These are phyloP conservation scores for Lippia alba DNA, from an alignment of 305 asterid species.

Conservation along the genomic window DNA sequence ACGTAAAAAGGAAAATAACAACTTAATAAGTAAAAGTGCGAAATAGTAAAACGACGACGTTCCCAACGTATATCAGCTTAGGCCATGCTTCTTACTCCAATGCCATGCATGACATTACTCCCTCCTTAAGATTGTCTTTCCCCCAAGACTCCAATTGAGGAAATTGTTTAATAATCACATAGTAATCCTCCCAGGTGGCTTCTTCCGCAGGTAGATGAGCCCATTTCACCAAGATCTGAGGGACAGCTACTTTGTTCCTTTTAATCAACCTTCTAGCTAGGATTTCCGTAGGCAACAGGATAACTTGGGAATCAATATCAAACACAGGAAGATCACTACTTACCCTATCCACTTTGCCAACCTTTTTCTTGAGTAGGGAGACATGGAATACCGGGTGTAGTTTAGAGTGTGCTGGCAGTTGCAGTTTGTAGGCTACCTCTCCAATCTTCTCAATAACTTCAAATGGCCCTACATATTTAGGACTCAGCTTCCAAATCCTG, in stretches of 20 bases:
- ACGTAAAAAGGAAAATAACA: too few relatives aligned
- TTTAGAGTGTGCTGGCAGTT: neutral
- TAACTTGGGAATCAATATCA: too few relatives aligned
- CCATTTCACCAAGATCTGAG: neutral
- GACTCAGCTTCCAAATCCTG: too few relatives aligned
- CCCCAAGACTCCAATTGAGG: neutral
- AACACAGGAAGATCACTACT: too few relatives aligned
- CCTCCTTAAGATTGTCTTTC: neutral
- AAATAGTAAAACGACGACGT: too few relatives aligned
- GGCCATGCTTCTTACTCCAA: too few relatives aligned
- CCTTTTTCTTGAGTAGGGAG: too few relatives aligned
- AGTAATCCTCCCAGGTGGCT: neutral
- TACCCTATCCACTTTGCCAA: too few relatives aligned
- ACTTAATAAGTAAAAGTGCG: too few relatives aligned
- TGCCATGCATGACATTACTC: neutral
- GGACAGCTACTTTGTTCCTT: neutral
- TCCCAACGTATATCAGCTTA: too few relatives aligned
- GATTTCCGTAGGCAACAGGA: neutral
- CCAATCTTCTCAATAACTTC: neutral
- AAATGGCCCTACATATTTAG: neutral
- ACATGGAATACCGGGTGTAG: neutral
- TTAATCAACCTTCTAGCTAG: neutral
- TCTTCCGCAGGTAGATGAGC: neutral
- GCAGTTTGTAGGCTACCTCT: neutral
- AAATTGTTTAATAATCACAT: neutral